Evolutionary conservation across 2,329 filamentous ascomycete genomes (phyloP), one percentile per base, ranked within the genome.

Genomic region (Mycogone perniciosa): DNA sequence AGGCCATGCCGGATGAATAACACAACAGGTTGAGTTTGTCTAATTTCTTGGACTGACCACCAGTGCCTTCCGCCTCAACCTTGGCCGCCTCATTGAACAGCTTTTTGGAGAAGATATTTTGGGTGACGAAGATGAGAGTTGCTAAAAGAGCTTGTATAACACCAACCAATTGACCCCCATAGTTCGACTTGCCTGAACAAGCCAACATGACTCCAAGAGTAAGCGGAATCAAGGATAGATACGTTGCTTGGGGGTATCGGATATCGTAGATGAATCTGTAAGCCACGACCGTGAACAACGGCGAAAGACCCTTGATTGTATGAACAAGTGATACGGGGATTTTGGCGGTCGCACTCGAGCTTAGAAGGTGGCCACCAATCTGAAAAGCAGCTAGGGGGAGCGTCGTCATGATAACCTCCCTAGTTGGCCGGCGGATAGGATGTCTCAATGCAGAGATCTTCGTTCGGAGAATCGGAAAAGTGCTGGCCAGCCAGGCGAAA

Each of bases 101-200:
- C 58, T 89, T 89, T 71, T 99, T 99, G 20, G 92, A 97, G 58
- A 96, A 95, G 51, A 99, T 99, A 65, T 99, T 99, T 65, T 99
- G 93, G 0, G 90, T 93, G 34, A 99, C 93, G 64, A 99, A 99
- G 57, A 97, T 86, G 50, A 97, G 75, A 6, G 93, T 89, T n/a
- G 89, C 91, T 33, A 89, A 74, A 35, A 99, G 85, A 4, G 93
- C 91, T 62, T 91, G 92, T 8, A 92, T 62, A 13, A 99, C 86
- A n/a, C 93, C 93, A 46, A 93, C 79, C 56, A 96, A 80, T 64
- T 99, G 91, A 31, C 88, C 92, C 26, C 83, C 86, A 60, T 95
- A 91, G 5, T 70, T 70, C 39, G 75, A 72, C 63, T 90, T 89
- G 9, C 91, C 88, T 1, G 92, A 96, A 68, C 93, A 99, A 7